phyloP scores from a whole-genome alignment of 352 stramenopile genomes.

The Sclerospora graminicola region DNA sequence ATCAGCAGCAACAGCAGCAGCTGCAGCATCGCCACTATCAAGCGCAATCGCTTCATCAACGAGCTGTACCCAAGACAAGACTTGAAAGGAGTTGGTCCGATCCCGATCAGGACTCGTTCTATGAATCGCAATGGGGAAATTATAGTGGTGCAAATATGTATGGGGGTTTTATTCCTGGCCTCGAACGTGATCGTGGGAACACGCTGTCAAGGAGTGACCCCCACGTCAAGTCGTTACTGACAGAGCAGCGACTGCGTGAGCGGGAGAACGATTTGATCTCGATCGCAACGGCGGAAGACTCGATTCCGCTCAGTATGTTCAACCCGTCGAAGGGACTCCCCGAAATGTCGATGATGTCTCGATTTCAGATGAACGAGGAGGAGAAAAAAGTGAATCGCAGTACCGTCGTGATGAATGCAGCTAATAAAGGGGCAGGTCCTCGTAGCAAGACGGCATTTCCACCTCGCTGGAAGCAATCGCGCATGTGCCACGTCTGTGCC shows the following conservation, averaged over 20 bases:
- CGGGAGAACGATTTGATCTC: conserved; percentile 55
- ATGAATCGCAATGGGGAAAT: conserved; percentile 11
- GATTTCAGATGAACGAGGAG: conserved; percentile 20
- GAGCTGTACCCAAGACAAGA: conserved; percentile 3
- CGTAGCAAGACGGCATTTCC: conserved; percentile 48
- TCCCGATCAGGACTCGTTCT: conserved; percentile 20
- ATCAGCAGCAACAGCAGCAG: conserved; percentile 25
- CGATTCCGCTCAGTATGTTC: conserved; percentile 23
- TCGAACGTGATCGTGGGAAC: conserved; percentile 7
- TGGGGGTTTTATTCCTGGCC: conserved; percentile 5
- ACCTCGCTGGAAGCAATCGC: conserved; percentile 66
- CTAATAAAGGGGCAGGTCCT: conserved; percentile 13
- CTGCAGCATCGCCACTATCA: conserved; percentile 26
- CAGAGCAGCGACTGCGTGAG: conserved; percentile 51
- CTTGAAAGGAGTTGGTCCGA: conserved; percentile 20
- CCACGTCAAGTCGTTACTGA: conserved; percentile 47
- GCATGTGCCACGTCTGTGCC: conserved; percentile 57
- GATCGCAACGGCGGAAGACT: conserved; percentile 37
- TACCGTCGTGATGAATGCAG: conserved; percentile 12
- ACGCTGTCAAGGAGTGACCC: conserved; percentile 20
- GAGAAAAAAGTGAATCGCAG: conserved; percentile 12
- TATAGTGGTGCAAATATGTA: conserved; percentile 16
- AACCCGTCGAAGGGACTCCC: conserved; percentile 24
- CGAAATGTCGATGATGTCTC: conserved; percentile 11
- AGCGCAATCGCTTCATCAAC: conserved; percentile 16